phyloP scores from a whole-genome alignment of 1,284 basidiomycete genomes.

The Polyporus tsugae region DNA sequence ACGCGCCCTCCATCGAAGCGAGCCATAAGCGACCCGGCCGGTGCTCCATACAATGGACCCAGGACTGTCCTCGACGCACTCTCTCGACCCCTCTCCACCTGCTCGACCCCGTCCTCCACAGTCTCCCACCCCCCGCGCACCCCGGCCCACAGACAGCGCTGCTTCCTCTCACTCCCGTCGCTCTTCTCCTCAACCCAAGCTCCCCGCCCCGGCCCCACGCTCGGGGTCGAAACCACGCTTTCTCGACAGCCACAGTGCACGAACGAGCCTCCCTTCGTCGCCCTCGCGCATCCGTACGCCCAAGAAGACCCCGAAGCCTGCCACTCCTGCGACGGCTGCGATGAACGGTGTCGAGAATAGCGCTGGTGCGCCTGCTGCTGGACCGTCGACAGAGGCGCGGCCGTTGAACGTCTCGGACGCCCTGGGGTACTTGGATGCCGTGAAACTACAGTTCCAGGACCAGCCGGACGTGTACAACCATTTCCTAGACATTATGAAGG shows the following conservation, averaged over 20 bases:
- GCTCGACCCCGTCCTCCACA: slow-evolving; percentile 19
- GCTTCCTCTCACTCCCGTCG: slow-evolving; percentile 18
- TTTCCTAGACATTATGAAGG: slow-evolving; percentile 99
- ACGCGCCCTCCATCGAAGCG: slow-evolving; percentile 31
- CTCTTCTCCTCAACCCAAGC: slow-evolving; percentile 26
- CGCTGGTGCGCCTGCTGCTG: slow-evolving; percentile 26
- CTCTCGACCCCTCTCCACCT: slow-evolving; percentile 25
- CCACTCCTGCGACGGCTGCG: slow-evolving; percentile 26
- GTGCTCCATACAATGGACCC: slow-evolving; percentile 29
- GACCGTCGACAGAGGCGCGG: slow-evolving; percentile 41
- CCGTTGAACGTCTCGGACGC: slow-evolving; percentile 90
- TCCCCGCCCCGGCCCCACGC: slow-evolving; percentile 30
- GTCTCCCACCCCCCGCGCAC: slow-evolving; percentile 17
- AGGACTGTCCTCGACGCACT: slow-evolving; percentile 23
- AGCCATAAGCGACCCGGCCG: slow-evolving; percentile 33
- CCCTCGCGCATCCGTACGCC: slow-evolving; percentile 30
- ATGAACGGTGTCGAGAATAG: slow-evolving; percentile 27
- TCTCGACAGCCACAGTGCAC: slow-evolving; percentile 24
- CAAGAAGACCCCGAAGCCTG: slow-evolving; percentile 30
- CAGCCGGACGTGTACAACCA: slow-evolving; percentile 97
- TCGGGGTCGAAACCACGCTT: slow-evolving; percentile 25
- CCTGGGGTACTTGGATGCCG: slow-evolving; percentile 96
- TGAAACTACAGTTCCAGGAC: slow-evolving; percentile 93
- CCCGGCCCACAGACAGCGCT: slow-evolving; percentile 18
- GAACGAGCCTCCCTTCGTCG: slow-evolving; percentile 25